phyloP scores from a whole-genome alignment of 345 rosid species.

The Eucalyptus virginea region DNA sequence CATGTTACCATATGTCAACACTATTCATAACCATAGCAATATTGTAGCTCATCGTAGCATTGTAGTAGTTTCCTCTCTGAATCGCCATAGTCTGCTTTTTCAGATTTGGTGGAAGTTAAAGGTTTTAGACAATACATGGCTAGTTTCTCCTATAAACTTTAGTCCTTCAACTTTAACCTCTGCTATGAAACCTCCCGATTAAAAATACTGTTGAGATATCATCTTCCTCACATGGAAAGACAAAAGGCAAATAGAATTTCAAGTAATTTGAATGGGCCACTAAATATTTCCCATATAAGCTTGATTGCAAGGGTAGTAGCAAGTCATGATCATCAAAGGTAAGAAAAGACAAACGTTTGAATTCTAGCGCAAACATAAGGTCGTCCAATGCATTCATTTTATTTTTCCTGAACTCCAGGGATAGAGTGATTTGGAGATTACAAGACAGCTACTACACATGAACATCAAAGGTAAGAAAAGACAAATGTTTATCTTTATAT shows the following conservation, averaged over 20 bases:
- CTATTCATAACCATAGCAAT: too few species aligned
- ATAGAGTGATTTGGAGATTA: too few species aligned
- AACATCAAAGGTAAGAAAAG: neutral
- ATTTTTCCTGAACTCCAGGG: too few species aligned
- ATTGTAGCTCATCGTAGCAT: too few species aligned
- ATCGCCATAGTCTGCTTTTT: neutral
- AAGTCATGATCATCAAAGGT: too few species aligned
- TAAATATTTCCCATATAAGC: too few species aligned
- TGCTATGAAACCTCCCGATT: neutral
- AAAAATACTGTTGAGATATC: neutral
- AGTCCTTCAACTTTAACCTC: neutral
- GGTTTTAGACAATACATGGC: neutral
- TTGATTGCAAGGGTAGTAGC: too few species aligned
- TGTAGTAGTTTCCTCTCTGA: neutral
- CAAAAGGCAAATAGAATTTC: neutral
- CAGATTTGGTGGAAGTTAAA: too few species aligned
- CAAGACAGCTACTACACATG: neutral
- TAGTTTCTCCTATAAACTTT: conserved; percentile 66
- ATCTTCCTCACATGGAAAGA: neutral
- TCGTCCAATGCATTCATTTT: too few species aligned
- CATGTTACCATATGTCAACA: too few species aligned
- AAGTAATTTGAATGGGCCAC: neutral
- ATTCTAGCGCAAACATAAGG: neutral
- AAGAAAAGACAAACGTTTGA: too few species aligned
- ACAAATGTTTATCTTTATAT: too few species aligned